Conservation (phyloP, 148 eudicot genomes). For the Nepenthes mirabilis region DNA sequence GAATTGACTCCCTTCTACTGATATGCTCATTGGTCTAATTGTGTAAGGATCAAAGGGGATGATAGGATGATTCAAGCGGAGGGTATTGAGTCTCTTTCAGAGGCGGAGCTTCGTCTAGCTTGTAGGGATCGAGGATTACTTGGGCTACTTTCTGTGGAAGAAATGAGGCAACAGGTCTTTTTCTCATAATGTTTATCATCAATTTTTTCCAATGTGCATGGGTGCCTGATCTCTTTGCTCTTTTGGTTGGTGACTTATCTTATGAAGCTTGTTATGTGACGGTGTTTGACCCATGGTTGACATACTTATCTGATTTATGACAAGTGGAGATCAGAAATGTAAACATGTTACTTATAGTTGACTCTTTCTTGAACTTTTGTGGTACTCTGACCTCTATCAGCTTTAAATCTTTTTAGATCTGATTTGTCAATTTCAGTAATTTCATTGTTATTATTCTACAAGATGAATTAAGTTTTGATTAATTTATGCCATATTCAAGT, state of each 20-base stretch:
- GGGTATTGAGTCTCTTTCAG: conserved; percentile 72
- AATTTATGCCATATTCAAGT: not conserved
- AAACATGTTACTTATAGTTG: no score
- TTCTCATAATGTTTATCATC: conserved; percentile 3
- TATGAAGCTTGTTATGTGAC: no score
- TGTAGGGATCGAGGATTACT: conserved; percentile 79
- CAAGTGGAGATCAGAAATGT: no score
- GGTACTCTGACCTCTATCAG: no score
- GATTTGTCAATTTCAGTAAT: no score
- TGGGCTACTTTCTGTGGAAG: conserved; percentile 56
- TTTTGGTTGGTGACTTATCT: not conserved
- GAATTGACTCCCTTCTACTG: not conserved
- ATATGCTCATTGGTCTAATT: conserved; percentile 1
- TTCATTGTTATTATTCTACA: not conserved
- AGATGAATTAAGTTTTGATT: not conserved
- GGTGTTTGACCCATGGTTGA: no score
- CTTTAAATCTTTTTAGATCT: no score
- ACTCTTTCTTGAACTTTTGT: no score
- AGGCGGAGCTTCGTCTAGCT: conserved; percentile 75
- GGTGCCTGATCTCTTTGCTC: not conserved
- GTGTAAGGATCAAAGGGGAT: conserved; percentile 57
- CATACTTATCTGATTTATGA: no score
- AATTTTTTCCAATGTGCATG: not conserved
- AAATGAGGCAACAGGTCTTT: conserved; percentile 76
- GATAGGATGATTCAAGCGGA: conserved; percentile 77